A percentile compares a stretch with the other conserved stretches of the same genome.
These are phyloP conservation scores for Termitomyces sp. DNA, from an alignment of 768 basidiomycete species.

Conservation along the genomic window DNA sequence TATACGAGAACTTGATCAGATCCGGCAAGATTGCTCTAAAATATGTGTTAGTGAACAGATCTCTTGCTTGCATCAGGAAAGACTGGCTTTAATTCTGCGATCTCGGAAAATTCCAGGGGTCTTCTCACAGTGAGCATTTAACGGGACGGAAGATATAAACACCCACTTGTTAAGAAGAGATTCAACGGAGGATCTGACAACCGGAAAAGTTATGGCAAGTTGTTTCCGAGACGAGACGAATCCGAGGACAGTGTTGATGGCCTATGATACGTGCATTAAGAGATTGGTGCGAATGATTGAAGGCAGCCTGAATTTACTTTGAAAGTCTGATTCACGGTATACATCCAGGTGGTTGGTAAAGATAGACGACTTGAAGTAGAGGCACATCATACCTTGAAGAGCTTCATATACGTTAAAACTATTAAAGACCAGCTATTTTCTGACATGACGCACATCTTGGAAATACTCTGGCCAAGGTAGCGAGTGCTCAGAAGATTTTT, in stretches of 20 bases:
- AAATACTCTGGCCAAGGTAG: slow-evolving; percentile 65
- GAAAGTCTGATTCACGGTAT: background rate
- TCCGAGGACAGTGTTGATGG: slow-evolving; percentile 84
- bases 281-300: background rate
- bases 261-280: slow-evolving; percentile 36
- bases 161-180: slow-evolving; percentile 67
- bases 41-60: background rate
- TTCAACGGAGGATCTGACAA: slow-evolving; percentile 78
- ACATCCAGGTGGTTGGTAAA: background rate
- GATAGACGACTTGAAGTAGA: too few relatives aligned
- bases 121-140: slow-evolving; percentile 32
- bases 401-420: slow-evolving; percentile 19
- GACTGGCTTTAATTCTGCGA: slow-evolving; percentile 81
- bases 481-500: background rate
- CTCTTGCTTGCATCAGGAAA: background rate
- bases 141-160: background rate
- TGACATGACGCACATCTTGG: slow-evolving; percentile 29
- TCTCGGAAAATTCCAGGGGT: slow-evolving; percentile 69
- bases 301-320: slow-evolving; percentile 1
- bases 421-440: background rate
- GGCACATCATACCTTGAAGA: slow-evolving; percentile 11
- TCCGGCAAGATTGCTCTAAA: slow-evolving; percentile 76
- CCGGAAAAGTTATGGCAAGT: slow-evolving; percentile 74
- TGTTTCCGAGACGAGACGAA: slow-evolving; percentile 82
- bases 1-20: slow-evolving; percentile 79